phyloP scores from a whole-genome alignment of 495 filamentous ascomycete species.

The Hypoxylon cercidicola region DNA sequence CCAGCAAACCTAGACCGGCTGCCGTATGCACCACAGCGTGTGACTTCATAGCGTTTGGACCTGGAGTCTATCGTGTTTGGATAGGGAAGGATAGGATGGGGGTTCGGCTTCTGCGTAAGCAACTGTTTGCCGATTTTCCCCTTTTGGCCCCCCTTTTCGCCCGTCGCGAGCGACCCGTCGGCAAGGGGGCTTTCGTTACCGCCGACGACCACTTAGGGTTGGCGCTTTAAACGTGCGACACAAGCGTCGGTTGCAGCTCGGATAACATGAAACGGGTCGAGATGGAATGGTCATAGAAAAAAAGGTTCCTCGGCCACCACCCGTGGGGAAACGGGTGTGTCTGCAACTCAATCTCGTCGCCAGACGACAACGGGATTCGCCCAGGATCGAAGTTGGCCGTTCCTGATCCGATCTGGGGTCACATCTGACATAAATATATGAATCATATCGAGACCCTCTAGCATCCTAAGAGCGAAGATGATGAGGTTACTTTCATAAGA shows the following conservation, averaged over 20 bases:
- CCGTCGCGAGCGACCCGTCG: background rate
- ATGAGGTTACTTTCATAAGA: background rate
- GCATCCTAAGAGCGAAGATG: background rate
- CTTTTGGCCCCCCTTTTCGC: background rate
- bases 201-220: slow-evolving; percentile 25
- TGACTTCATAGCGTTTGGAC: slow-evolving; percentile 20
- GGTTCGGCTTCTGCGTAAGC: background rate
- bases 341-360: slow-evolving; percentile 8
- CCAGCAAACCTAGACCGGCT: slow-evolving; percentile 26
- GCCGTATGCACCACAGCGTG: slow-evolving; percentile 3
- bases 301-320: background rate
- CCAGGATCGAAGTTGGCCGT: background rate
- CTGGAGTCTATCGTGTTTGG: slow-evolving; percentile 27
- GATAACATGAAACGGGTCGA: slow-evolving; percentile 22
- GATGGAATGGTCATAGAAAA: slow-evolving; percentile 35
- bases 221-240: slow-evolving; percentile 29
- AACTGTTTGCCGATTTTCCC: slow-evolving; percentile 13
- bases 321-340: slow-evolving; percentile 1
- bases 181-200: too few relatives aligned
- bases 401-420: slow-evolving; percentile 1
- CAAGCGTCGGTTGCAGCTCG: background rate
- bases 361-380: background rate
- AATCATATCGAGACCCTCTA: background rate
- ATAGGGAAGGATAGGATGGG: background rate
- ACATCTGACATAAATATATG: background rate